Evolutionary conservation across 345 rosid species (phyloP), one percentile per base, ranked within the genome.

Genomic region (Brassica rapa): DNA sequence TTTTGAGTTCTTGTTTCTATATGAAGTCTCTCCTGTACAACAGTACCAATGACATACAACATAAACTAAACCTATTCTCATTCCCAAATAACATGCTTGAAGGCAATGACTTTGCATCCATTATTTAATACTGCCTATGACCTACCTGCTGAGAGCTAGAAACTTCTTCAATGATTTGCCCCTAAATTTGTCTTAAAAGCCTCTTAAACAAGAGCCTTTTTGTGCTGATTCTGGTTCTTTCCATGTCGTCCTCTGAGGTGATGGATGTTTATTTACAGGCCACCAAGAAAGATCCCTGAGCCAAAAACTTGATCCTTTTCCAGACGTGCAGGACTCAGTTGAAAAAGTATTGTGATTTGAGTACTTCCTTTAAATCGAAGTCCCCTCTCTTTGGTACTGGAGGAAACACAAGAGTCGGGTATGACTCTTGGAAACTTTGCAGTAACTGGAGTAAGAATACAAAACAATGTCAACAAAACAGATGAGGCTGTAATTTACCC

Each of bases 301-400:
- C 51, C 64, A 67, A 68, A 68, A 51, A 16, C 30, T 70, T 75
- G 63, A 62, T 56, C 55, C 62, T 59, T 32, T 24, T 43, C 68
- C 33, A 53, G n/a, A 56, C 21, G 15, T 3, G 37, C 60, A 70
- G 16, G 81, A 70, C 77, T 91, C 87, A 95, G 87, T 95, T 93
- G 86, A 95, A 95, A 69, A 95, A 95, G 81, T 95, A 95, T 1
- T 88, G 93, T 70, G 98, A 95, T 62, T 83, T 70, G 33, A 93
- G 86, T 66, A 95, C 97, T 79, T 91, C 89, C 55, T 66, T 82
- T 78, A 95, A 82, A 84, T 93, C 94, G 51, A 95, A 93, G 80
- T 86, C 62, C 72, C 97, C 98, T 84, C 97, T 90, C 74, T 89
- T 81, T 5, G 98, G 99, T 27, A 95, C 86, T 19, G 93, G 79